Conservation (phyloP, 2,329 filamentous ascomycete genomes). For the Scolecobasidium constrictum region DNA sequence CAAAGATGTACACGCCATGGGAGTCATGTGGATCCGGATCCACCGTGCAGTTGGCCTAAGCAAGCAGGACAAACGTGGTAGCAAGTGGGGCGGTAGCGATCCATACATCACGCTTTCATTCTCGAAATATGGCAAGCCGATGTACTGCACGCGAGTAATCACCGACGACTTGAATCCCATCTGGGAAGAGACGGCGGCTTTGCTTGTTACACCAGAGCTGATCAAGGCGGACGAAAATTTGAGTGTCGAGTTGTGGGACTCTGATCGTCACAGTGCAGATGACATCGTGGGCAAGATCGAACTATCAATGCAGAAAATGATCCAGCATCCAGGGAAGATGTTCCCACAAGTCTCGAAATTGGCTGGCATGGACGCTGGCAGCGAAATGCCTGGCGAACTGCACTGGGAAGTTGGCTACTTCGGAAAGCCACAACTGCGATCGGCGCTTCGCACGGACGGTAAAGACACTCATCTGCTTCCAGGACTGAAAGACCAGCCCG, state of each 20-base stretch:
- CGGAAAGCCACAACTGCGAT: constrained; percentile 77
- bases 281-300: constrained; percentile 94
- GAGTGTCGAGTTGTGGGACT: constrained; percentile 93
- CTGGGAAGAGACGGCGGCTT: constrained; percentile 73
- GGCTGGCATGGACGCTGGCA: constrained; percentile 70
- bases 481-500: constrained; percentile 59
- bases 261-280: constrained; percentile 81
- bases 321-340: constrained; percentile 80
- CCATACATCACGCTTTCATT: constrained; percentile 92
- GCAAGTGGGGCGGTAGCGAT: constrained; percentile 77
- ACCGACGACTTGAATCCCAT: constrained; percentile 88
- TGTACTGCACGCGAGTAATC: constrained; percentile 95
- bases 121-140: constrained; percentile 93
- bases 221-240: constrained; percentile 91
- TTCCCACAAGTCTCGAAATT: constrained; percentile 80
- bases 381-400: constrained; percentile 82
- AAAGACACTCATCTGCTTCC: constrained; percentile 69
- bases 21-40: constrained; percentile 86
- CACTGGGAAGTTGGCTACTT: constrained; percentile 97
- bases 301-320: constrained; percentile 86
- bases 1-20: constrained; percentile 77
- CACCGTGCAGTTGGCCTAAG: constrained; percentile 78
- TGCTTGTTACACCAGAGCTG: constrained; percentile 78
- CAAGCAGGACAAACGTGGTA: constrained; percentile 81
- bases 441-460: constrained; percentile 75